Evolutionary conservation across 1,284 basidiomycete genomes (phyloP).

Genomic region (Microbotryum scabiosae): DNA sequence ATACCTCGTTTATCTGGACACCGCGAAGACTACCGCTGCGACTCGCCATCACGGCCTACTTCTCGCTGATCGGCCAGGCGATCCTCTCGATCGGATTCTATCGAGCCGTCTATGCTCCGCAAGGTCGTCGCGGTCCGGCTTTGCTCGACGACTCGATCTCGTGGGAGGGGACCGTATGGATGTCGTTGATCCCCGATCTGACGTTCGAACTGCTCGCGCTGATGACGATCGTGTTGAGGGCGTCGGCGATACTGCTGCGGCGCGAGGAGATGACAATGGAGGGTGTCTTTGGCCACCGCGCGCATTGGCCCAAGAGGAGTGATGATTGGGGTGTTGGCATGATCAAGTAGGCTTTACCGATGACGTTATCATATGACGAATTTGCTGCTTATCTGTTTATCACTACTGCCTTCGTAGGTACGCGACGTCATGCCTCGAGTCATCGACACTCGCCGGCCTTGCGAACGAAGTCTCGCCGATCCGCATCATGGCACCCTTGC

Average conservation of each 20-base stretch:
- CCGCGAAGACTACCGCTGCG: constrained; percentile 1
- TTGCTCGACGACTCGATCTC: not conserved
- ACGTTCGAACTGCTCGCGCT: constrained; percentile 13
- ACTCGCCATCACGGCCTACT: constrained; percentile 18
- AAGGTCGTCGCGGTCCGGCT: not conserved
- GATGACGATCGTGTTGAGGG: constrained; percentile 10
- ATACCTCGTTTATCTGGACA: constrained; percentile 16
- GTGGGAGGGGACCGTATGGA: constrained; percentile 18
- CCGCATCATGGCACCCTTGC: constrained; percentile 9
- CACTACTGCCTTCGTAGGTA: constrained; percentile 6
- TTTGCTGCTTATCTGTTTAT: not conserved
- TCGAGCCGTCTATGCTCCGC: not conserved
- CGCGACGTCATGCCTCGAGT: constrained; percentile 16
- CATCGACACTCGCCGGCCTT: constrained; percentile 22
- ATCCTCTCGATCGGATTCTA: constrained; percentile 10
- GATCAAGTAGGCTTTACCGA: constrained; percentile 16
- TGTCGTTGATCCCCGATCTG: constrained; percentile 25
- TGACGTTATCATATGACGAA: too few species aligned
- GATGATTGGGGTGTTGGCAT: constrained; percentile 27
- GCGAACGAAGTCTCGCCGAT: constrained; percentile 25
- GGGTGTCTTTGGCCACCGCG: constrained; percentile 14
- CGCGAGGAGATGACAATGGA: constrained; percentile 17
- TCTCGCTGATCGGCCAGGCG: constrained; percentile 7
- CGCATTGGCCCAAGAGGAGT: not conserved
- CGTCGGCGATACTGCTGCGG: constrained; percentile 6